Conservation (phyloP, 1,284 basidiomycete species). For the Dichomitus squalens region DNA sequence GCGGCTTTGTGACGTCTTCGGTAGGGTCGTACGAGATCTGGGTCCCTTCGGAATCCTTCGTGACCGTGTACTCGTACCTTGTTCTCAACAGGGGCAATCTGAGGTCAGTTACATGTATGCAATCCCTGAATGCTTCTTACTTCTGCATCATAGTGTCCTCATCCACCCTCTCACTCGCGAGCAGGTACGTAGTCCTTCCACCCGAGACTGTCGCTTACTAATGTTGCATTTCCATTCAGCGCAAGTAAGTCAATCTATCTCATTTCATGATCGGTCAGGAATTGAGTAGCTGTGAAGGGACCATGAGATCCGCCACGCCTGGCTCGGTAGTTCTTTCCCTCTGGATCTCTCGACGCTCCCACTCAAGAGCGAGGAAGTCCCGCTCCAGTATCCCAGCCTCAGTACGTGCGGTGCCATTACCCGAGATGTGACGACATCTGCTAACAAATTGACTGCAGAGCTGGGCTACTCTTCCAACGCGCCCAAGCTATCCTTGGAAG, state of each 20-base stretch:
- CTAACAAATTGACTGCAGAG: slow-evolving; percentile 34
- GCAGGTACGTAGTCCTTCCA: slow-evolving; percentile 44
- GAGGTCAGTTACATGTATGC: slow-evolving; percentile 45
- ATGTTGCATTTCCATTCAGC: background rate
- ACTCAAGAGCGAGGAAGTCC: slow-evolving; percentile 50
- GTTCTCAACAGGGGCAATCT: slow-evolving; percentile 64
- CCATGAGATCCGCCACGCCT: slow-evolving; percentile 66
- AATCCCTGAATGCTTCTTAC: too few relatives aligned
- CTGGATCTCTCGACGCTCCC: slow-evolving; percentile 63
- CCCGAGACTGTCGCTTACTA: background rate
- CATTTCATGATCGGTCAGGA: background rate
- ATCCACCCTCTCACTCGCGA: slow-evolving; percentile 73
- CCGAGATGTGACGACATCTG: background rate
- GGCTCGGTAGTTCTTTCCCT: slow-evolving; percentile 71
- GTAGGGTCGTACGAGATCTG: slow-evolving; percentile 80
- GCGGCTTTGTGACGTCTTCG: background rate
- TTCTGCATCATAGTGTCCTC: slow-evolving; percentile 48
- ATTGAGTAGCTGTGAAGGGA: slow-evolving; percentile 42
- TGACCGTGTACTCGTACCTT: slow-evolving; percentile 72
- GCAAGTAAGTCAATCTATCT: slow-evolving; percentile 7
- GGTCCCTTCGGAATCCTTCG: slow-evolving; percentile 72
- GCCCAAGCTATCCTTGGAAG: slow-evolving; percentile 45
- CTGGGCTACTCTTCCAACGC: slow-evolving; percentile 54
- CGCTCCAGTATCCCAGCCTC: slow-evolving; percentile 69
- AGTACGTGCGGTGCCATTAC: slow-evolving; percentile 44